Evolutionary conservation across 1,284 basidiomycete genomes (phyloP).

Genomic region (Ceratobasidium theobromae): DNA sequence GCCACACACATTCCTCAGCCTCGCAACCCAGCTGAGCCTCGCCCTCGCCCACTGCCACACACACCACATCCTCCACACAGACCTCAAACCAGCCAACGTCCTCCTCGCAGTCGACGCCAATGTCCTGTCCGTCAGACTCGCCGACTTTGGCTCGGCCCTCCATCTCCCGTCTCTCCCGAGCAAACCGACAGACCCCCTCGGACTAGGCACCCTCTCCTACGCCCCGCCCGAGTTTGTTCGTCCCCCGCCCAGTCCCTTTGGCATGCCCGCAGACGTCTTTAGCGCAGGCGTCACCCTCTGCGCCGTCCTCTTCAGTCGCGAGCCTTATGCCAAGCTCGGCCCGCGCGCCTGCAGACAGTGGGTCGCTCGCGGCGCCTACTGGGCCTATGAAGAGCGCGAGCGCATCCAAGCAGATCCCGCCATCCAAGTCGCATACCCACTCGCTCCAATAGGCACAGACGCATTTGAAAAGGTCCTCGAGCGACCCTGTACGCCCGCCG

Average conservation of each 20-base stretch:
- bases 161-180: constrained; percentile 44
- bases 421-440: too few species aligned
- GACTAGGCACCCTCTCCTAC: constrained; percentile 51
- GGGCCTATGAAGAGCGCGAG: constrained; percentile 48
- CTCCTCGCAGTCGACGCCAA: constrained; percentile 43
- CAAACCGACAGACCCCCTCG: constrained; percentile 47
- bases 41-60: constrained; percentile 48
- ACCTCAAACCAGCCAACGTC: constrained; percentile 48
- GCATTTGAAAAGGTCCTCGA: constrained; percentile 10
- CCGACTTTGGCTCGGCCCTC: constrained; percentile 43
- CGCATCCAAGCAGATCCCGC: constrained; percentile 38
- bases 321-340: constrained; percentile 45
- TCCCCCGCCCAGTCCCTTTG: constrained; percentile 44
- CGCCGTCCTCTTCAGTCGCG: constrained; percentile 47
- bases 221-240: constrained; percentile 50
- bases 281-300: constrained; percentile 50
- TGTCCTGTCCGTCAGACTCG: too few species aligned
- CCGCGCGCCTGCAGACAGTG: constrained; percentile 43
- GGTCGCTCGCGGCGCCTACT: constrained; percentile 48
- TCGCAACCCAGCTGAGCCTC: constrained; percentile 40
- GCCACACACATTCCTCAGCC: constrained; percentile 21
- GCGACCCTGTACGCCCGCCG: constrained; percentile 1
- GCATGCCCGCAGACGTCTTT: constrained; percentile 51
- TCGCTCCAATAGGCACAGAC: constrained; percentile 12
- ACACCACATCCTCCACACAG: constrained; percentile 48